phyloP scores from a whole-genome alignment of 176 grass and related monocot species.

The Phoenix roebelenii region DNA sequence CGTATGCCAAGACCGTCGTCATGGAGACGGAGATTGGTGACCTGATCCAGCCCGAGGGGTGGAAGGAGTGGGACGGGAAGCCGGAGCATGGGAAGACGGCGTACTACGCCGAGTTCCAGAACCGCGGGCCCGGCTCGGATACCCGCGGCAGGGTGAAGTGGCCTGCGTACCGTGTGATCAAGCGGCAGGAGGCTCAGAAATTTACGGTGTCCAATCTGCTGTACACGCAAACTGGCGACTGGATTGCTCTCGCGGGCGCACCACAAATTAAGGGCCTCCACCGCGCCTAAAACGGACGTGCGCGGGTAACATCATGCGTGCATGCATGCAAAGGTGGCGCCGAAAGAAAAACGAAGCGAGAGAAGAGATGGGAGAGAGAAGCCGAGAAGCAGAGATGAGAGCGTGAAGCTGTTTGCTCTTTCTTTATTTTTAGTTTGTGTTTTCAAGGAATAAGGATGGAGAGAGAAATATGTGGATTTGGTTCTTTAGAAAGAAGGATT shows the following conservation, averaged over 20 bases:
- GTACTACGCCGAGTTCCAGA: constrained; percentile 80
- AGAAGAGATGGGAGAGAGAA: no score
- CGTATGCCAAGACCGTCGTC: constrained; percentile 48
- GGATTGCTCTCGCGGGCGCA: constrained; percentile 40
- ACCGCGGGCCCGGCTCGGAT: constrained; percentile 59
- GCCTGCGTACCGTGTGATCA: constrained; percentile 60
- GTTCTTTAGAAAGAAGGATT: no score
- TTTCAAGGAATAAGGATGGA: no score
- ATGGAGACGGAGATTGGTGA: constrained; percentile 76
- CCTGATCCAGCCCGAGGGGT: constrained; percentile 61
- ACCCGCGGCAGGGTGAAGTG: constrained; percentile 58
- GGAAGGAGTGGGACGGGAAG: constrained; percentile 47
- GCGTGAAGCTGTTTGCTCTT: no score
- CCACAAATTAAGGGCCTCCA: constrained; percentile 54
- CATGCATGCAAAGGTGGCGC: constrained; percentile 19
- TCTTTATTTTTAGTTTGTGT: no score
- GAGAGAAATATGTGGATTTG: no score
- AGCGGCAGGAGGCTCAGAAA: constrained; percentile 41
- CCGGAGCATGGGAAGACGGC: constrained; percentile 42
- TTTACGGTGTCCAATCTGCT: constrained; percentile 31
- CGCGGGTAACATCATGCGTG: neutral
- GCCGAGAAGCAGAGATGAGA: no score
- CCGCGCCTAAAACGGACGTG: constrained; percentile 20
- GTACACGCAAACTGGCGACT: constrained; percentile 42
- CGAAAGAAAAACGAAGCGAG: neutral